phyloP scores from a whole-genome alignment of 2,329 filamentous ascomycete genomes.

The Orbilia javanica region DNA sequence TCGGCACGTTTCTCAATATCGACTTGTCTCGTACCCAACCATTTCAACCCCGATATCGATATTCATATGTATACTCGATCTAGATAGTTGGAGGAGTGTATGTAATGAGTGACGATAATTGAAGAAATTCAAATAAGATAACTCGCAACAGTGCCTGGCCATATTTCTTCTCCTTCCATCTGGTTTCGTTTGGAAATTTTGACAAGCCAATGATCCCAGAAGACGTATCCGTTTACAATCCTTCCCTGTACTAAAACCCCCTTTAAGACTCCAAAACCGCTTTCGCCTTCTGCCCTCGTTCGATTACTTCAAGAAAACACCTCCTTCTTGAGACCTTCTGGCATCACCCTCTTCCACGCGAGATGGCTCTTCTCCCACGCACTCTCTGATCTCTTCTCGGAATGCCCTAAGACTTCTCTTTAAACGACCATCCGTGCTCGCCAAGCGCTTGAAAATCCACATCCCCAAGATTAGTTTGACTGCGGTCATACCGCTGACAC shows the following conservation, averaged over 20 bases:
- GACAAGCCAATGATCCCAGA: constrained; percentile 4
- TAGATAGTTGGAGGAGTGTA: background rate
- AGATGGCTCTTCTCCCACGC: constrained; percentile 14
- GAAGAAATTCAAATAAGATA: background rate
- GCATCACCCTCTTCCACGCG: constrained; percentile 18
- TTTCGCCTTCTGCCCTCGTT: background rate
- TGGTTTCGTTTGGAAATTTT: background rate
- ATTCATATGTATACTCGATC: background rate
- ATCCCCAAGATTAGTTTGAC: constrained; percentile 33
- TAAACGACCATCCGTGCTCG: background rate
- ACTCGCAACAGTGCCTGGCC: background rate
- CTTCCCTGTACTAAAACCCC: background rate
- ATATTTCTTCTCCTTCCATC: background rate
- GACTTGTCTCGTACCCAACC: background rate
- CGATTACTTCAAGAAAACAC: constrained; percentile 27
- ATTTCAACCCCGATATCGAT: background rate
- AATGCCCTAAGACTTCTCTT: constrained; percentile 1
- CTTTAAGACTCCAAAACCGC: background rate
- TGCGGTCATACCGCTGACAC: constrained; percentile 30
- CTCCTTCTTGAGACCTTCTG: constrained; percentile 27
- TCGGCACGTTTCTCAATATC: background rate
- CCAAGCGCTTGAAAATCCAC: background rate
- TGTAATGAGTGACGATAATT: constrained; percentile 12
- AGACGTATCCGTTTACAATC: background rate
- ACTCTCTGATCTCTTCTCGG: constrained; percentile 16